Base-by-base conservation (phyloP, 73 alveolate genomes). In the Paramecium sonneborni region DNA sequence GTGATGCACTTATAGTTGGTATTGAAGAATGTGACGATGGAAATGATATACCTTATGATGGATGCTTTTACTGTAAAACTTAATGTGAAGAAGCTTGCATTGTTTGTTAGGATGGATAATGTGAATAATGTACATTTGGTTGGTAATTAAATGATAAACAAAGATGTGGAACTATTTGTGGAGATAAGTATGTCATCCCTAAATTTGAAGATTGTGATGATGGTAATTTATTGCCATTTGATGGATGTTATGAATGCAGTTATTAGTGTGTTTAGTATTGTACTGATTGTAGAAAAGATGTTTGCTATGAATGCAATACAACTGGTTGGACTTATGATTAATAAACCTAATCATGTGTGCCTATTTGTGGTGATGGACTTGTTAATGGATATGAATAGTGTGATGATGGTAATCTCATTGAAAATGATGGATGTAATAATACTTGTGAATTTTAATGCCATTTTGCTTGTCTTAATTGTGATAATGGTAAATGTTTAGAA, bases 381-480 rank as follows among this genome's bases (percentile, higher is more conserved):
- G 2, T 67, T 12, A 32, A 30, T 30, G 84, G 84, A 67, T 67
- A 67, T 21, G 96, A 92, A 92, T 37, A 88, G 92, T 92, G 96
- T 41, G 96, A 92, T 88, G 96, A 92, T 70, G 96, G 96, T 0
- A 92, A 92, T 79, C 1, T 18, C 3, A n/a, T 89, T 23, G 38
- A 57, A 8, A 2, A n/a, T 10, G 96, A 92, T 87, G 96, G 96
- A 7, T 85, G 92, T 55, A 85, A 52, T 52, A 26, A 85, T 56
- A 24, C 86, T 37, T 43, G 43, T 46, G 44, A 79, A 43, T 26
- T 20, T 12, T 12, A 21, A 79, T 79, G 90, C 24, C 32, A 38
- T 18, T 9, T 15, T 8, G 74, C 46, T 30, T 79, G 90, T 46
- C 69, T 79, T 39, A 39, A 43, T 18, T 79, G 90, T 44, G 55